These are phyloP conservation scores for Mrakiaceae sp. DNA, from an alignment of 1,284 basidiomycete species.

Conservation along the genomic window DNA sequence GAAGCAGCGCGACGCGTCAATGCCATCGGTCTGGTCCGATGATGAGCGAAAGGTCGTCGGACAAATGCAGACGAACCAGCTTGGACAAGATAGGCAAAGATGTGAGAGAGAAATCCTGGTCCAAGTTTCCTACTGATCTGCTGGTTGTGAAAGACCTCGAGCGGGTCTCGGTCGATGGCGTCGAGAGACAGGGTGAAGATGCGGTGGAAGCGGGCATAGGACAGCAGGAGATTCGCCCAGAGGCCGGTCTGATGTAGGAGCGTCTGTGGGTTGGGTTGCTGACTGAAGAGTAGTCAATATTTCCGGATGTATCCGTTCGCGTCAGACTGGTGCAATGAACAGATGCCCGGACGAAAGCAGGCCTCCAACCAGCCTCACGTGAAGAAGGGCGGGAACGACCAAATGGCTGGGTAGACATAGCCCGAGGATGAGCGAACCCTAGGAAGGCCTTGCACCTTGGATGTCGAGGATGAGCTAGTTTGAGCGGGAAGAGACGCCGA, in stretches of 20 bases:
- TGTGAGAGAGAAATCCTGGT: constrained; percentile 21
- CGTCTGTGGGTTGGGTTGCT: constrained; percentile 41
- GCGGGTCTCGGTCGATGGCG: neutral
- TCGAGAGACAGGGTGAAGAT: constrained; percentile 25
- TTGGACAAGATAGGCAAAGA: neutral
- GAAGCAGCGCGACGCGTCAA: neutral
- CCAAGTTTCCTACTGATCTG: constrained; percentile 31
- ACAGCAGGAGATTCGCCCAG: constrained; percentile 39
- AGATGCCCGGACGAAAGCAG: neutral
- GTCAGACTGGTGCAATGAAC: neutral
- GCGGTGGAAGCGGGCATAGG: constrained; percentile 34
- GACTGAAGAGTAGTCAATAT: constrained; percentile 20
- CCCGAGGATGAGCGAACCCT: constrained; percentile 20
- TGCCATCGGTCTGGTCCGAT: neutral
- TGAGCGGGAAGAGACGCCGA: too few relatives aligned
- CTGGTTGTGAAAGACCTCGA: constrained; percentile 30
- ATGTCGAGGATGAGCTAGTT: too few relatives aligned
- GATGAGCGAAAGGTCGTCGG: neutral
- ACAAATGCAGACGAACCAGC: constrained; percentile 4
- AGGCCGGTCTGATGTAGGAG: constrained; percentile 36
- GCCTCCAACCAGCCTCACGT: constrained; percentile 28
- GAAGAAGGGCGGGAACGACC: constrained; percentile 46
- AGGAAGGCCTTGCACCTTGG: too few relatives aligned
- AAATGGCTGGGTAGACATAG: constrained; percentile 39
- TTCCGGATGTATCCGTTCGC: neutral